Evolutionary conservation across 2,329 filamentous ascomycete genomes (phyloP), one percentile per base, ranked within the genome.

Genomic region (Botrytis galanthina): DNA sequence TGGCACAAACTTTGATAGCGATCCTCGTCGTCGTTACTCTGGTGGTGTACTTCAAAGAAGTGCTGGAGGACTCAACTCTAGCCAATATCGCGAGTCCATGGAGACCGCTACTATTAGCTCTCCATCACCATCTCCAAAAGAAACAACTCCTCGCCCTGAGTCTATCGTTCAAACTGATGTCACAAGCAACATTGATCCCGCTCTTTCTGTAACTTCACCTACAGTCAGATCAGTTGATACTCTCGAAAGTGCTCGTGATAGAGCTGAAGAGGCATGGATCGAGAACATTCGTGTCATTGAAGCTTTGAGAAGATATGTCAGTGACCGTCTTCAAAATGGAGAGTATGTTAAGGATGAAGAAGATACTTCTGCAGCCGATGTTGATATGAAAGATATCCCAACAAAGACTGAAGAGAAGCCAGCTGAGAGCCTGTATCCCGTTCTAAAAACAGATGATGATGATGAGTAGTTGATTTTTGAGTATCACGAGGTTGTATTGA

Each of bases 231-330:
- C 87, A 9, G 37, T 39, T 32, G 87, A 91, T 75, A 81, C 81
- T 4, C 86, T 85, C 75, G 85, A 85, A 2, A 83, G 84, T 54
- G 84, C 85, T 60, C 86, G 86, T 73, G 87, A 89, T 78, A 86
- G 87, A 39, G 88, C 90, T 79, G 86, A 91, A 80, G 89, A 91
- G 78, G 84, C 85, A 73, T 91, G 89, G 89, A 82, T 91, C 20
- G 88, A 90, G 81, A 90, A 91, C 79, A 87, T 91, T 80, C 88
- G 89, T 51, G 85, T 88, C 70, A 89, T 91, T 70, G 90, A 91
- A 82, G 86, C 84, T 61, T 85, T 92, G 54, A 85, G 89, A 57
- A 86, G 87, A 75, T 87, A 88, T 75, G 84, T 92, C 71, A 85
- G 84, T 64, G 83, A 87, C 18, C 86, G 89, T 46, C 84, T 91